Conservation (phyloP, 805 yeast genomes). For the Yarrowia sp. region DNA sequence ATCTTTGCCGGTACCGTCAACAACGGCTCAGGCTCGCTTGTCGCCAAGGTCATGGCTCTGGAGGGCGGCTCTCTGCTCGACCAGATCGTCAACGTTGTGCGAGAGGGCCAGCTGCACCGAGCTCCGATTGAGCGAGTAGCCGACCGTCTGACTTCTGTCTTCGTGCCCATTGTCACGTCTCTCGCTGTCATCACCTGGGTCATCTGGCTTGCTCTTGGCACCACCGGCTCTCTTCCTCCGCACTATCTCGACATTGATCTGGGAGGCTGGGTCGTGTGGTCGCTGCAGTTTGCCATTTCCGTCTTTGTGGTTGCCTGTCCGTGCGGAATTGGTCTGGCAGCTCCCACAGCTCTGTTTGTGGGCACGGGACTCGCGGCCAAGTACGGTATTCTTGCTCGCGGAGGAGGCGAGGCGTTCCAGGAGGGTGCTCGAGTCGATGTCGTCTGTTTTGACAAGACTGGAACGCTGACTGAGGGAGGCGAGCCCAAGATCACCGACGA, state of each 20-base stretch:
- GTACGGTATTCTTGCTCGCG: slow-evolving; percentile 69
- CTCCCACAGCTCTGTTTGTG: slow-evolving; percentile 78
- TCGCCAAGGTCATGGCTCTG: slow-evolving; percentile 55
- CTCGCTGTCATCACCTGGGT: slow-evolving; percentile 65
- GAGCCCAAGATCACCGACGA: slow-evolving; percentile 54
- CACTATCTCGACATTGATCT: slow-evolving; percentile 59
- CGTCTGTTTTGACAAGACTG: slow-evolving; percentile 76
- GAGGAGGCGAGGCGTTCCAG: slow-evolving; percentile 81
- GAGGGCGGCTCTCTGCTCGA: slow-evolving; percentile 67
- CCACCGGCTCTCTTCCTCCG: slow-evolving; percentile 52
- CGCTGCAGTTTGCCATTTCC: slow-evolving; percentile 71
- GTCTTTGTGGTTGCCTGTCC: slow-evolving; percentile 85
- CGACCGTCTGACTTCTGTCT: slow-evolving; percentile 63
- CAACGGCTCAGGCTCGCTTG: slow-evolving; percentile 52
- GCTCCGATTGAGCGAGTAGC: slow-evolving; percentile 75
- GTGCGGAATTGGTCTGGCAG: slow-evolving; percentile 81
- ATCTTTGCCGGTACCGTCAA: slow-evolving; percentile 73
- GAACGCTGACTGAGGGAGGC: slow-evolving; percentile 67
- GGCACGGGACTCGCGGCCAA: slow-evolving; percentile 79
- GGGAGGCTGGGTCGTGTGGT: slow-evolving; percentile 78
- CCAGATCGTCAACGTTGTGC: slow-evolving; percentile 64
- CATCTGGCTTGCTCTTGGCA: slow-evolving; percentile 63
- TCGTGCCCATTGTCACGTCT: slow-evolving; percentile 66
- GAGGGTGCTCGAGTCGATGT: slow-evolving; percentile 64
- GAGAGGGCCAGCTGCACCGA: slow-evolving; percentile 68